Base-by-base conservation (phyloP, 257 asterid genomes). In the Cordia subcordata region DNA sequence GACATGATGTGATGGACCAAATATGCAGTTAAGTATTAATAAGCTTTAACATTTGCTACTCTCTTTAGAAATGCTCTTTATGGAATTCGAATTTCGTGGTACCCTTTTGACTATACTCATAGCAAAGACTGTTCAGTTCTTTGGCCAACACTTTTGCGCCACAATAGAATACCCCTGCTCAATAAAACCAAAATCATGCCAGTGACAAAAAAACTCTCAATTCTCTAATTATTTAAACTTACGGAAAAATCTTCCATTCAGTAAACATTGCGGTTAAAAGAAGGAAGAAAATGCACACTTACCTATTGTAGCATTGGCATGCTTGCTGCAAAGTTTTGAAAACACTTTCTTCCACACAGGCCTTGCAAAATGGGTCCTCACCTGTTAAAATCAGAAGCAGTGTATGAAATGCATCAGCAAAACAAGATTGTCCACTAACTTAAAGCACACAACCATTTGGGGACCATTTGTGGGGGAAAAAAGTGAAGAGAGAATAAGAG, bases 311-410 rank as follows among this genome's bases (percentile, higher is more conserved):
- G 95, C 96, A 73, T 85, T 85, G 53, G 94, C 91, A 72, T 90
- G 97, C 77, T 87, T 85, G 77, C 91, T 85, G 33, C 92, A 81
- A 14, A 86, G 53, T 72, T 81, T 87, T 0, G 91, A 76, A 8
- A 87, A 76, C 23, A 90, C 97, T 67, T 87, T 90, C 82, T 83
- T 90, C 97, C 97, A 87, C 55, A 87, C 85, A 33, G 97, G 97
- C 85, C 88, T 87, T 50, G 96, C 97, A 45, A 90, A 90, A 74
- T 90, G 97, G 37, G 97, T 90, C 56, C 96, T 72, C 22, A 87
- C 96, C 96, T 86, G 85, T 75, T 69, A 56, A n/a, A 70, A 67
- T 27, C 22, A 53, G 53, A 11, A 15, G 37, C 23, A 46, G 5
- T 8, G 42, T 13, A n/a, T 21, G 35, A 27, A 1, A 27, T 27